Conservation (phyloP, 257 asterid species). For the Cordia subcordata region DNA sequence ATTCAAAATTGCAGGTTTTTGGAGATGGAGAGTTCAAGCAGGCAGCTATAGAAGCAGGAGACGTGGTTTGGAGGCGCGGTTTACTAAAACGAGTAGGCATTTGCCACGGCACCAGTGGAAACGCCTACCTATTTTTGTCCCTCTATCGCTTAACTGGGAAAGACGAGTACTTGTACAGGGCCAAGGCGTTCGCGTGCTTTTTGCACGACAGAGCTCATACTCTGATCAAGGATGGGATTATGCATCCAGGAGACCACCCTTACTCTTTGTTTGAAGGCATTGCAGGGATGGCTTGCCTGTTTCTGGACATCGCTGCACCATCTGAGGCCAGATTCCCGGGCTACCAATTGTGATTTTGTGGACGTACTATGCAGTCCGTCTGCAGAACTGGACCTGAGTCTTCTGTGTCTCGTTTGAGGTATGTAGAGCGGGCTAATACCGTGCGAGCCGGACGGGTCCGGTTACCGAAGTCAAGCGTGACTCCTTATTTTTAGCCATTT, state of each 20-base stretch:
- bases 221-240: constrained; percentile 47
- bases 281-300: constrained; percentile 43
- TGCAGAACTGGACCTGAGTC: no score
- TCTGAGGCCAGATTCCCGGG: not conserved
- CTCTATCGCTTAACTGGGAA: constrained; percentile 64
- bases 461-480: no score
- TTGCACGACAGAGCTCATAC: constrained; percentile 58
- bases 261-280: constrained; percentile 69
- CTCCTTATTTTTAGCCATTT: no score
- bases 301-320: not conserved
- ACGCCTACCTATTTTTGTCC: constrained; percentile 56
- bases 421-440: no score
- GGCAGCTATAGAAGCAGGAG: constrained; percentile 78
- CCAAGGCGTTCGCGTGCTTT: constrained; percentile 73
- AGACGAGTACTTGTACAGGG: constrained; percentile 49
- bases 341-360: no score
- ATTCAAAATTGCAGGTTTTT: constrained; percentile 38
- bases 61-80: constrained; percentile 76
- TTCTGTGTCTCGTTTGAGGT: no score
- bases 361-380: no score
- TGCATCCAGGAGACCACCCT: constrained; percentile 59
- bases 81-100: constrained; percentile 60
- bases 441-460: no score
- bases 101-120: constrained; percentile 81
- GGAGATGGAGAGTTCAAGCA: constrained; percentile 45